Evolutionary conservation across 2,329 filamentous ascomycete species (phyloP).

Genomic region (Cordyceps farinosa): DNA sequence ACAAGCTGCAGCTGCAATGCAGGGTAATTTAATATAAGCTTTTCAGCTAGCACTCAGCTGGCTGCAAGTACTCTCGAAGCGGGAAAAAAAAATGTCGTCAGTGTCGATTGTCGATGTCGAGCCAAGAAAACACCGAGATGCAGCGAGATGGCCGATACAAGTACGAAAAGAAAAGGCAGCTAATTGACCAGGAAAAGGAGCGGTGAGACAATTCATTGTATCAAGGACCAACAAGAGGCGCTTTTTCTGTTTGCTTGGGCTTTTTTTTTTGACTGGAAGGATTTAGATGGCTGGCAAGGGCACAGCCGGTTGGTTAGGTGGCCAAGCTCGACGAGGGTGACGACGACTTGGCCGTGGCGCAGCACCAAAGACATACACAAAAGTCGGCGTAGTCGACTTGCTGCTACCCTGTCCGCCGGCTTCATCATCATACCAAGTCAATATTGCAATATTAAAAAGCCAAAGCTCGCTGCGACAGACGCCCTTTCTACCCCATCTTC

Average conservation of each 20-base stretch:
- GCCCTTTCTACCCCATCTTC: neutral
- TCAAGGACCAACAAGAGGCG: neutral
- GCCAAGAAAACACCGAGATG: too few relatives aligned
- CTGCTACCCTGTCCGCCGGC: neutral
- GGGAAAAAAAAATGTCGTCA: too few relatives aligned
- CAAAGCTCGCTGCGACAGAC: neutral
- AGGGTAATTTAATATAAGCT: neutral
- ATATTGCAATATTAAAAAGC: neutral
- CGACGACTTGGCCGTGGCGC: neutral
- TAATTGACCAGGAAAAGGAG: neutral
- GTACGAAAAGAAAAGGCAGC: neutral
- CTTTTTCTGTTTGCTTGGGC: neutral
- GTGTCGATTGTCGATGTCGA: neutral
- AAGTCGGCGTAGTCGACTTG: too few relatives aligned
- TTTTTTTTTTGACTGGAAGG: too few relatives aligned
- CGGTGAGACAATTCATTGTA: too few relatives aligned
- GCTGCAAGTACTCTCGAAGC: neutral
- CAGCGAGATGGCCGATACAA: neutral
- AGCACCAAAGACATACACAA: neutral
- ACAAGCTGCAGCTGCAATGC: neutral
- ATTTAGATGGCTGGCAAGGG: too few relatives aligned
- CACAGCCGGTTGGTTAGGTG: too few relatives aligned
- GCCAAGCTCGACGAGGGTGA: neutral
- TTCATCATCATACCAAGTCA: neutral
- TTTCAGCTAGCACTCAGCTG: slow-evolving; percentile 12